Conservation (phyloP, 805 yeast species). For the Pichia nakasei region DNA sequence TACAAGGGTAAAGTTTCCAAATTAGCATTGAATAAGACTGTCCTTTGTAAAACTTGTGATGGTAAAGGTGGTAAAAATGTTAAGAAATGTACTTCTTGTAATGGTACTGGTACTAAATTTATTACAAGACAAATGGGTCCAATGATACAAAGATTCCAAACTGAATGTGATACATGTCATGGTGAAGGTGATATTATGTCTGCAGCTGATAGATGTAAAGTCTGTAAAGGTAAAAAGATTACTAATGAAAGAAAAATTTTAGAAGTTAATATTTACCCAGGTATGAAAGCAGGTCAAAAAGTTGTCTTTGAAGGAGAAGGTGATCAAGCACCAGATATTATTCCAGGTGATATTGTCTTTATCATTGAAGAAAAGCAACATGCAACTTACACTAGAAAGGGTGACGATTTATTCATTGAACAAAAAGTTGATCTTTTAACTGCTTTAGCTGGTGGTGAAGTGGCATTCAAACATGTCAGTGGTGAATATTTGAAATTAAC, state of each 20-base stretch:
- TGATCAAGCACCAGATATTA: conserved; percentile 89
- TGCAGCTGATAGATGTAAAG: conserved; percentile 79
- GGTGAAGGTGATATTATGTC: conserved; percentile 88
- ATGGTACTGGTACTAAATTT: conserved; percentile 85
- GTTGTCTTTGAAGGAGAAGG: conserved; percentile 92
- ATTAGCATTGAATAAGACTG: conserved; percentile 87
- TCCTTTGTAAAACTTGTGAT: conserved; percentile 79
- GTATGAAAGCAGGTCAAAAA: conserved; percentile 92
- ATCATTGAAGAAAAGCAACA: conserved; percentile 88
- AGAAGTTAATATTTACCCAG: conserved; percentile 92
- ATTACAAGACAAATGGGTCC: conserved; percentile 99
- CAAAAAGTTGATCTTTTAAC: conserved; percentile 87
- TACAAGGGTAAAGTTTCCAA: conserved; percentile 92
- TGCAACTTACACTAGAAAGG: conserved; percentile 73
- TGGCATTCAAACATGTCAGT: conserved; percentile 80
- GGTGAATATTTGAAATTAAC: conserved; percentile 84
- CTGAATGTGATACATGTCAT: conserved; percentile 83
- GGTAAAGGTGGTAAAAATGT: conserved; percentile 96
- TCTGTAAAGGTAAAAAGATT: conserved; percentile 85
- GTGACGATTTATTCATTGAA: conserved; percentile 76
- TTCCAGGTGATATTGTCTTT: conserved; percentile 95
- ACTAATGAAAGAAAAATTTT: conserved; percentile 81
- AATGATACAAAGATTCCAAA: conserved; percentile 96
- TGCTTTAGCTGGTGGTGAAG: conserved; percentile 93
- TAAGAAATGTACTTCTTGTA: conserved; percentile 77